A percentile compares a stretch with the other conserved stretches of the same genome.
These are phyloP conservation scores for Raddia guianensis DNA, from an alignment of 176 grass and related monocot genomes.

Conservation along the genomic window DNA sequence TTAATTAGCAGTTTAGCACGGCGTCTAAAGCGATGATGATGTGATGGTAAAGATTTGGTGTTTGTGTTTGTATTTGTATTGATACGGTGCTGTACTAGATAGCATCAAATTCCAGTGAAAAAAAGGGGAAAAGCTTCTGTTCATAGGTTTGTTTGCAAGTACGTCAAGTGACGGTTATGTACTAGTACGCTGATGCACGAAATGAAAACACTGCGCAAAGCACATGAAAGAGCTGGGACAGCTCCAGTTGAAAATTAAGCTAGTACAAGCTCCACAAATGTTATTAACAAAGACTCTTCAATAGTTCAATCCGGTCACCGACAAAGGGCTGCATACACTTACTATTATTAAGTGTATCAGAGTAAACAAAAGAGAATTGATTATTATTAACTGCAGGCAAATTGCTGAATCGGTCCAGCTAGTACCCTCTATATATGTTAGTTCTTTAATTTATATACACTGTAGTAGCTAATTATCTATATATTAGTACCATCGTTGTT, in stretches of 20 bases:
- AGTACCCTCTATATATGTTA: constrained; percentile 1
- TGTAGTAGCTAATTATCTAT: not conserved
- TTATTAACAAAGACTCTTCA: too few species aligned
- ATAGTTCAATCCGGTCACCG: not conserved
- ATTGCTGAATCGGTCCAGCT: not conserved
- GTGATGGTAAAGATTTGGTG: not conserved
- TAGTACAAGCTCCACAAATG: not conserved
- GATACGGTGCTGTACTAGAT: not conserved
- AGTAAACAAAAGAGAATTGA: not conserved
- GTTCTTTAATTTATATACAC: not conserved
- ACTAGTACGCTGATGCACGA: not conserved
- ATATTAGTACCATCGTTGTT: not conserved
- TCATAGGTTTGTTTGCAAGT: not conserved
- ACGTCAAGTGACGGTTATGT: too few species aligned
- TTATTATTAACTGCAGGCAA: not conserved
- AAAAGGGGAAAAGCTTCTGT: not conserved
- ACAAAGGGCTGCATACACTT: not conserved
- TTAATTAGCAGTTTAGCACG: not conserved
- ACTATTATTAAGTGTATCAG: not conserved
- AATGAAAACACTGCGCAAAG: constrained; percentile 11
- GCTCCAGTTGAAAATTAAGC: not conserved
- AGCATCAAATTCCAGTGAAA: not conserved
- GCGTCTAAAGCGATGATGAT: not conserved
- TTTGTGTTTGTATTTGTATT: not conserved
- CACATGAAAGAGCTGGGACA: constrained; percentile 9